phyloP scores from a whole-genome alignment of 2,329 filamentous ascomycete genomes.

The Hypoxylon sp. region DNA sequence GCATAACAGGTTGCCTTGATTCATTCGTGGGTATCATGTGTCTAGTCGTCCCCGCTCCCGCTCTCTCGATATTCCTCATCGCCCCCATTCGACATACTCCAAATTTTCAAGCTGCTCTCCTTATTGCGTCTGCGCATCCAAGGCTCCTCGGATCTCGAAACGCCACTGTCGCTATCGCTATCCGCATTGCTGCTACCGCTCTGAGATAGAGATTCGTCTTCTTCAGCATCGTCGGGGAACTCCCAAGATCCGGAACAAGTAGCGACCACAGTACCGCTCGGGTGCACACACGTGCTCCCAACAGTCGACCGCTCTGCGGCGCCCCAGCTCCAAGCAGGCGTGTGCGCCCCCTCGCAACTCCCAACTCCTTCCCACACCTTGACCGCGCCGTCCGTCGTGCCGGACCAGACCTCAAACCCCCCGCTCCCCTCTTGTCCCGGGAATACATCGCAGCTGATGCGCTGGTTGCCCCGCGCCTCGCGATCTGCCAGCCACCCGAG shows the following conservation, averaged over 20 bases:
- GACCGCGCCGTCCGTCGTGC: constrained; percentile 68
- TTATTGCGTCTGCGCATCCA: constrained; percentile 53
- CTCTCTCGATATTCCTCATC: constrained; percentile 18
- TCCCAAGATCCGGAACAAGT: constrained; percentile 71
- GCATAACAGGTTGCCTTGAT: neutral
- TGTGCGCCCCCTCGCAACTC: constrained; percentile 59
- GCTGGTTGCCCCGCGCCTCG: constrained; percentile 67
- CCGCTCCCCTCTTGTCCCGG: constrained; percentile 55
- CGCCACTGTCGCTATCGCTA: constrained; percentile 28
- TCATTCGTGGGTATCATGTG: constrained; percentile 35
- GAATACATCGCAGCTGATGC: constrained; percentile 70
- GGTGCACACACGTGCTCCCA: constrained; percentile 66
- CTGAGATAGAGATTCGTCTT: constrained; percentile 8
- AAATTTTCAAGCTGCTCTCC: constrained; percentile 64
- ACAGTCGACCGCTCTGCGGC: constrained; percentile 62
- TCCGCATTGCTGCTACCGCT: constrained; percentile 2
- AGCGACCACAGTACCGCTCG: constrained; percentile 68
- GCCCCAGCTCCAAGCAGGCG: constrained; percentile 66
- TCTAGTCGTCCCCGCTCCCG: constrained; percentile 1
- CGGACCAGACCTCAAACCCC: constrained; percentile 75
- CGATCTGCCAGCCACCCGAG: constrained; percentile 69
- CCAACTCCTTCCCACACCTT: constrained; percentile 72
- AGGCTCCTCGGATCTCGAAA: constrained; percentile 8
- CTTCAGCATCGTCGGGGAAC: constrained; percentile 46
- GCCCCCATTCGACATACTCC: constrained; percentile 55